Percentiles rank a stretch among this genome's conserved stretches.
These are phyloP conservation scores for Homolaphlyctis polyrhiza DNA, from an alignment of 371 early-diverging fungal genomes.

Conservation along the genomic window DNA sequence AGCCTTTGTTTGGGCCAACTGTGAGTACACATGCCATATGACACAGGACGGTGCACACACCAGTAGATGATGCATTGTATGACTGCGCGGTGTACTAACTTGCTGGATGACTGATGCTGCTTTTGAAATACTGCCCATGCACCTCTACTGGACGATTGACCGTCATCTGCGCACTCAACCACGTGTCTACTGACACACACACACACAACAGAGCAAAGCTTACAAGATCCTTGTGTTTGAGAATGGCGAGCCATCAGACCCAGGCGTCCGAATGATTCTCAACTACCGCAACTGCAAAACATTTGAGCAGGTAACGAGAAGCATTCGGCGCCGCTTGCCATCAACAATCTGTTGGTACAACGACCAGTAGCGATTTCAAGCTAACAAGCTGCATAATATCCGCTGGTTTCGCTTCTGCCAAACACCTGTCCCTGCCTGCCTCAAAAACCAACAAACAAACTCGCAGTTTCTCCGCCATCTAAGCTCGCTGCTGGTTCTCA, in stretches of 20 bases:
- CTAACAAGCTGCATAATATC: background rate
- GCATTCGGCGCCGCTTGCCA: background rate
- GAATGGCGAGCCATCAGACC: constrained; percentile 31
- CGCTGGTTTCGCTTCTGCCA: background rate
- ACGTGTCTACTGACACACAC: background rate
- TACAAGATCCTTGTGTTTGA: constrained; percentile 32
- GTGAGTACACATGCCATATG: constrained; percentile 13
- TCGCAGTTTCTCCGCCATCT: constrained; percentile 21
- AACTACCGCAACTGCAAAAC: constrained; percentile 43
- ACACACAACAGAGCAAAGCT: constrained; percentile 44
- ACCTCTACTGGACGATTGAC: no score
- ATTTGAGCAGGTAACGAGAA: constrained; percentile 32
- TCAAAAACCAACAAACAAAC: constrained; percentile 1
- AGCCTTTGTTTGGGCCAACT: constrained; percentile 23
- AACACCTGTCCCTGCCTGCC: background rate
- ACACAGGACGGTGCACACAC: no score
- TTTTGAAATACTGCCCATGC: no score
- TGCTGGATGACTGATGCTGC: background rate
- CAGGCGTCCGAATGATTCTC: constrained; percentile 24
- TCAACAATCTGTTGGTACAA: background rate
- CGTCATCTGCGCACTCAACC: no score
- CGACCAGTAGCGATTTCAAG: background rate
- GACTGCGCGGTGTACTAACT: no score
- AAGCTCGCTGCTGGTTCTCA: constrained; percentile 12
- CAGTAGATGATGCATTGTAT: no score